These are phyloP conservation scores for Ulota crispa DNA, from an alignment of 225 moss, liverwort and hornwort genomes.

Conservation along the genomic window DNA sequence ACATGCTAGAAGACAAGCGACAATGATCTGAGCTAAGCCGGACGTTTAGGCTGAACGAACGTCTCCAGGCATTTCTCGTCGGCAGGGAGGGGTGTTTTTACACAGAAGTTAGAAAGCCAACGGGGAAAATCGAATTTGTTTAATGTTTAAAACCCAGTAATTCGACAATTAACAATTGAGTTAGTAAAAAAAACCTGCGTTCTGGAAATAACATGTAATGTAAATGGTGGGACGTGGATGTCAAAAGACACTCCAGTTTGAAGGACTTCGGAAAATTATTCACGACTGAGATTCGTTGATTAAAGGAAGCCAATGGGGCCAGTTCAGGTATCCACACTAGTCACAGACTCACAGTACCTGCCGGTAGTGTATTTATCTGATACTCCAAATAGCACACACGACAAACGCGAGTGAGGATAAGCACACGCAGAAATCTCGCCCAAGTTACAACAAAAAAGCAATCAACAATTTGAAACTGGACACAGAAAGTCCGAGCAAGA, in stretches of 20 bases:
- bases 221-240: too few relatives aligned
- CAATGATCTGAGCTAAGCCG: background rate
- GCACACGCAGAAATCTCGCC: background rate
- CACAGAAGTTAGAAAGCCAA: background rate
- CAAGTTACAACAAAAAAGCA: background rate
- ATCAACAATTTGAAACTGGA: background rate
- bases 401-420: constrained; percentile 17
- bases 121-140: background rate
- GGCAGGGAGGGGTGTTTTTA: background rate
- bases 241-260: background rate
- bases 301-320: background rate
- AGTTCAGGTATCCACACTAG: background rate
- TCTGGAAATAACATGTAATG: background rate
- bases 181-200: background rate
- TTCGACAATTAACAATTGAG: background rate
- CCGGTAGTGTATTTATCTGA: background rate
- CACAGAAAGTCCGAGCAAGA: constrained; percentile 5
- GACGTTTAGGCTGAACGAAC: background rate
- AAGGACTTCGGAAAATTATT: background rate
- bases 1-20: background rate
- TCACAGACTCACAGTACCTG: background rate
- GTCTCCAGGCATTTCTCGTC: background rate
- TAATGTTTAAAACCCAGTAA: background rate
- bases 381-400: background rate
- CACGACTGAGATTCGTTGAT: constrained; percentile 2